These are phyloP conservation scores for Macrolepiota albuminosa DNA, from an alignment of 768 basidiomycete genomes.

Conservation along the genomic window DNA sequence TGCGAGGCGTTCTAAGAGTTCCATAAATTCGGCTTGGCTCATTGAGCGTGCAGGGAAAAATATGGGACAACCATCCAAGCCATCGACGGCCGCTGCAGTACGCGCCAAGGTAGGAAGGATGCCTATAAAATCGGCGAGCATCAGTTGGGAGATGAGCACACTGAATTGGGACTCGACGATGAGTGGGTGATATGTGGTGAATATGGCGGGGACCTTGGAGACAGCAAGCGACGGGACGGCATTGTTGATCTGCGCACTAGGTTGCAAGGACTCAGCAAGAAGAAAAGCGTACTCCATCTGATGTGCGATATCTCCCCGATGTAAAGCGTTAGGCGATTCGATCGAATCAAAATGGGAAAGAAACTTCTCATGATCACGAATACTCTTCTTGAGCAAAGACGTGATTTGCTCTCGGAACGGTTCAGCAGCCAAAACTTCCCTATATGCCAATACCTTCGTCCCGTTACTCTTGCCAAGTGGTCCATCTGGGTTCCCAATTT, in stretches of 20 bases:
- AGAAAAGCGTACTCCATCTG: constrained; percentile 64
- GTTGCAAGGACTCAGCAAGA: constrained; percentile 63
- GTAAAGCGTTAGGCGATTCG: constrained; percentile 35
- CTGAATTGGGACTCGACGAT: constrained; percentile 85
- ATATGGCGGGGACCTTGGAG: constrained; percentile 51
- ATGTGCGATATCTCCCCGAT: constrained; percentile 41
- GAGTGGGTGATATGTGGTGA: constrained; percentile 88
- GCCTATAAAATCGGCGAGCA: constrained; percentile 69
- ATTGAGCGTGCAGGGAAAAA: constrained; percentile 85
- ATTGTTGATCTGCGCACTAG: constrained; percentile 41
- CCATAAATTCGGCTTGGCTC: constrained; percentile 87
- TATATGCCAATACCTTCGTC: constrained; percentile 61
- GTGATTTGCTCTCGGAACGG: constrained; percentile 57
- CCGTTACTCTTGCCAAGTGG: constrained; percentile 59
- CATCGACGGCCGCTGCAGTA: constrained; percentile 67
- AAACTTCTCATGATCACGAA: constrained; percentile 84
- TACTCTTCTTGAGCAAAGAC: constrained; percentile 61
- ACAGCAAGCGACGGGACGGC: constrained; percentile 23
- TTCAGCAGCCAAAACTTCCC: constrained; percentile 47
- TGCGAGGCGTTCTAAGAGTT: constrained; percentile 77
- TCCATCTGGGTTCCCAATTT: constrained; percentile 78
- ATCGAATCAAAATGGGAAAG: constrained; percentile 78
- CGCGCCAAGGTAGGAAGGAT: constrained; percentile 63
- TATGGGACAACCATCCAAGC: constrained; percentile 83
- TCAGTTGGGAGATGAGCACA: constrained; percentile 66